phyloP scores from a whole-genome alignment of 179 eudicot species.

The Gypsophila paniculata region DNA sequence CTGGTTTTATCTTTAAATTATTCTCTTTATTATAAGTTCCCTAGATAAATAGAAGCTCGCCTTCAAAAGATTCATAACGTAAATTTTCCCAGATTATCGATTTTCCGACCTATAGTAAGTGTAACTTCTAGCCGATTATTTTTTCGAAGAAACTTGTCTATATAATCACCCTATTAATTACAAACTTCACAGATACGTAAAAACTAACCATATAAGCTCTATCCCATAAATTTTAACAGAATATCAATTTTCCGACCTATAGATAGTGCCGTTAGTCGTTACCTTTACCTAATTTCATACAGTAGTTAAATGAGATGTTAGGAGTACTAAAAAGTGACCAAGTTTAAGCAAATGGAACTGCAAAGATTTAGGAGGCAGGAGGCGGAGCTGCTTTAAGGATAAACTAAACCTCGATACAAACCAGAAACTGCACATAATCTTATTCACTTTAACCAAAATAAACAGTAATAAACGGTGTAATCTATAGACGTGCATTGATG shows the following conservation, averaged over 20 bases:
- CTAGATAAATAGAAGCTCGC: not conserved
- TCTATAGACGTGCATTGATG: conserved; percentile 5
- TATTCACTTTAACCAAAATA: not conserved
- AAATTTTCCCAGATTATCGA: conserved; percentile 1
- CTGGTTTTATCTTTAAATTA: not conserved
- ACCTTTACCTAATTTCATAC: conserved; percentile 3
- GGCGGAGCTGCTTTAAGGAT: not conserved
- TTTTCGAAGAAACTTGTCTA: not conserved
- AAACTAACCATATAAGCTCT: not conserved
- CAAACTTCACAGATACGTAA: not conserved
- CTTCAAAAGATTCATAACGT: not conserved
- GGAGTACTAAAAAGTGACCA: not conserved
- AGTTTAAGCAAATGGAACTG: not conserved
- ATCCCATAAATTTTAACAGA: not conserved
- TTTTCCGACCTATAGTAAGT: conserved; percentile 2
- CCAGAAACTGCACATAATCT: not conserved
- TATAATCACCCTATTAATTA: not conserved
- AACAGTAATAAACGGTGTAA: not conserved
- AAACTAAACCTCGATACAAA: not conserved
- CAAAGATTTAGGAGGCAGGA: not conserved
- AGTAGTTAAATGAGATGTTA: too few relatives aligned
- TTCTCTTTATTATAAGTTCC: not conserved
- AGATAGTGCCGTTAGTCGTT: conserved; percentile 1
- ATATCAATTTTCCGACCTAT: not conserved
- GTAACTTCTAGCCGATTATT: conserved; percentile 7